Evolutionary conservation across 305 asterid genomes (phyloP).

Genomic region (Coffea humblotiana): DNA sequence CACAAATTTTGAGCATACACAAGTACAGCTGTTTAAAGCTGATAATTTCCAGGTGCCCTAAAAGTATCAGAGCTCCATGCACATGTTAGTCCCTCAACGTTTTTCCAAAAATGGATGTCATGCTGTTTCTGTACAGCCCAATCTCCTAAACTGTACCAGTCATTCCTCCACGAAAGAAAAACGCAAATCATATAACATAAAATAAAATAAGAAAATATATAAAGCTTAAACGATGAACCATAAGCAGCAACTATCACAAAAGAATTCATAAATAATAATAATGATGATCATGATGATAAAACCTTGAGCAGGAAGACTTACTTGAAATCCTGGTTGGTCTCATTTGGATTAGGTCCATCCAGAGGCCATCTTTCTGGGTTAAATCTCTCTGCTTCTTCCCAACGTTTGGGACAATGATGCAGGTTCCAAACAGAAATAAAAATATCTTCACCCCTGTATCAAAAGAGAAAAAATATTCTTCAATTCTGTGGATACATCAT

Average conservation of each 20-base stretch:
- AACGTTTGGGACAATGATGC: conserved; percentile 74
- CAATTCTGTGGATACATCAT: not conserved
- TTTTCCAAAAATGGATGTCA: not conserved
- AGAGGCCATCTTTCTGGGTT: conserved; percentile 98
- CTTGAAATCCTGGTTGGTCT: conserved; percentile 97
- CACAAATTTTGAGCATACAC: not conserved
- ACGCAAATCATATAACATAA: no score
- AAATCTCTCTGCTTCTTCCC: conserved; percentile 91
- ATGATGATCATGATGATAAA: no score
- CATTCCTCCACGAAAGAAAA: not conserved
- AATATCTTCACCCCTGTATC: conserved; percentile 79
- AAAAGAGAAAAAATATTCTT: conserved; percentile 16
- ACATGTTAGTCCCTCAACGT: not conserved
- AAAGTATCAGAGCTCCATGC: not conserved
- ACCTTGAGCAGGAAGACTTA: conserved; percentile 4
- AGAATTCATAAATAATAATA: no score
- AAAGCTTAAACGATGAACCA: no score
- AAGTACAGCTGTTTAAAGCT: not conserved
- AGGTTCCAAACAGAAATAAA: conserved; percentile 97
- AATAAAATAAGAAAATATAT: no score
- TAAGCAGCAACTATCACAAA: no score
- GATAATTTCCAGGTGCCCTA: not conserved
- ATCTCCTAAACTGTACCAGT: not conserved
- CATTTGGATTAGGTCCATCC: conserved; percentile 97
- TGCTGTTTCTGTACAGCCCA: not conserved